phyloP scores from a whole-genome alignment of 2,329 filamentous ascomycete species.

The Aschersonia sp. region DNA sequence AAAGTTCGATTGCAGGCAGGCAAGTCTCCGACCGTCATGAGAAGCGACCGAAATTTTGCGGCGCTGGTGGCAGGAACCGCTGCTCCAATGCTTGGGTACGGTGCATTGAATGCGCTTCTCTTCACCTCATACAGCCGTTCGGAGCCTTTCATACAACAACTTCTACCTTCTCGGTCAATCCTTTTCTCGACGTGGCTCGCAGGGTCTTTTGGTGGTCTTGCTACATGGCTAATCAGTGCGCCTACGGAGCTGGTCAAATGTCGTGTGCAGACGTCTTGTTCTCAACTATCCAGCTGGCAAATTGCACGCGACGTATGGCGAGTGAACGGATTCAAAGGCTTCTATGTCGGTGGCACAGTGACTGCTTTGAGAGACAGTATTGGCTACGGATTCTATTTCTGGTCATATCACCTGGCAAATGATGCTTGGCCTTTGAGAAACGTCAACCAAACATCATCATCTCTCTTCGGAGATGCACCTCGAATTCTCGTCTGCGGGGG shows the following conservation, averaged over 20 bases:
- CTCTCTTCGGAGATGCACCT: conserved; percentile 30
- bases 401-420: conserved; percentile 72
- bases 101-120: conserved; percentile 77
- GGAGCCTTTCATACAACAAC: conserved; percentile 26
- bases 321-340: conserved; percentile 45
- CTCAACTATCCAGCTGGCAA: conserved; percentile 40
- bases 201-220: conserved; percentile 68
- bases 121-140: conserved; percentile 85
- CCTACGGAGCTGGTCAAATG: conserved; percentile 90
- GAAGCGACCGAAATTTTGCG: conserved; percentile 14
- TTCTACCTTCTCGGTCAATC: conserved; percentile 19
- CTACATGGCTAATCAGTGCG: conserved; percentile 73
- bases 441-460: conserved; percentile 7
- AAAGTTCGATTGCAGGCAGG: conserved; percentile 55
- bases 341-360: conserved; percentile 70
- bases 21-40: conserved; percentile 2
- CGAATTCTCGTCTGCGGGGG: conserved; percentile 73
- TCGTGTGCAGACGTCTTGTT: conserved; percentile 52
- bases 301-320: conserved; percentile 49
- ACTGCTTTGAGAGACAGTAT: conserved; percentile 75
- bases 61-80: conserved; percentile 51
- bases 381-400: conserved; percentile 97
- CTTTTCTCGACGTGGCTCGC: conserved; percentile 62
- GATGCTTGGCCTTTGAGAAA: conserved; percentile 31
- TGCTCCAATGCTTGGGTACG: conserved; percentile 79